Evolutionary conservation across 176 grass and related monocot species (phyloP), one percentile per base, ranked within the genome.

Genomic region (Rhynchospora tenuis): DNA sequence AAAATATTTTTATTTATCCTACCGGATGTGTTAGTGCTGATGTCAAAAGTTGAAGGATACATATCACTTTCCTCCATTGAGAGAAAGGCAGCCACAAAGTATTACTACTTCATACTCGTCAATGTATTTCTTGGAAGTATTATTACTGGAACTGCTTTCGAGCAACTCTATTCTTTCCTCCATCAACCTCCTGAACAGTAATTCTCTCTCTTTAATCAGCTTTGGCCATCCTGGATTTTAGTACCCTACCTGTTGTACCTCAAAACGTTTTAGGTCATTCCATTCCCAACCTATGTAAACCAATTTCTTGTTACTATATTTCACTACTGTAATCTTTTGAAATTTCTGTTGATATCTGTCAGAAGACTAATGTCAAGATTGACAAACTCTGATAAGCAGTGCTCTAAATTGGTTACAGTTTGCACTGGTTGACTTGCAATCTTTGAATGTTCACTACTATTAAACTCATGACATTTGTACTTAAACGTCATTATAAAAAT

Each of bases 81-180:
- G 91, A 95, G 95, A 54, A 95, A 88, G 52, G 87, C 92, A 62
- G 89, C 95, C 77, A 88, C 92, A 33, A 98, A 98, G 89, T 98
- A 95, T 87, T 98, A 98, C 78, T 98, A 98, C 91, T 98, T 98
- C 63, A 98, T 98, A 90, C 52, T 98, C 43, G 86, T 98, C 56
- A 98, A 98, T 73, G 95, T 98, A 9, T 98, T 98, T 84, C 84
- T 98, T 17, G 95, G 95, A 84, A 98, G 95, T 69, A 91, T 98
- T 88, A 93, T 98, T 11, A 83, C 91, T 56, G 95, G 95, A 84
- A 93, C 92, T 60, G 95, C 95, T 58, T 98, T 98, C 88, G 89
- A 98, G 64, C 95, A 98, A 55, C 86, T 98, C 74, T 83, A 93
- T 83, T 84, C 82, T 22, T 98, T 98, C 83, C 80, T 98, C 44